Evolutionary conservation across 2,329 filamentous ascomycete species (phyloP).

Genomic region (Aureobasidium sp.): DNA sequence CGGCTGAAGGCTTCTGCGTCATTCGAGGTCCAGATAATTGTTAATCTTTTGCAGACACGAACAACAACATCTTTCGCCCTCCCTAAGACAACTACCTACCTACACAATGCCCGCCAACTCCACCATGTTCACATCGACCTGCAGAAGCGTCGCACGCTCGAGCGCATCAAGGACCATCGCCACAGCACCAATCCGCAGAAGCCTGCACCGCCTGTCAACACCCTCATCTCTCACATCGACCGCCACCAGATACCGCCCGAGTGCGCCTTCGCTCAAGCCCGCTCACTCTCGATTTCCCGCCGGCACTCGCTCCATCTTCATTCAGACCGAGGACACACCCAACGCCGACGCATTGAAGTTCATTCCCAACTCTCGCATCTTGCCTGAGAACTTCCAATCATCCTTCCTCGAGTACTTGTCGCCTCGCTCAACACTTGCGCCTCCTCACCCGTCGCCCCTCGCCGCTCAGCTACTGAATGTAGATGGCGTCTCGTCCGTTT

Average conservation of each 20-base stretch:
- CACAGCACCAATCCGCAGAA: constrained; percentile 6
- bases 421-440: constrained; percentile 78
- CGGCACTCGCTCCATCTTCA: constrained; percentile 72
- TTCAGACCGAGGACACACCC: constrained; percentile 91
- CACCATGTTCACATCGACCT: constrained; percentile 8
- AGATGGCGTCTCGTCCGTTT: constrained; percentile 89
- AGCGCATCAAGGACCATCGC: constrained; percentile 1
- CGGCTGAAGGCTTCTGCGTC: constrained; percentile 3
- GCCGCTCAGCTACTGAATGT: constrained; percentile 87
- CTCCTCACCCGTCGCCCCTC: constrained; percentile 84
- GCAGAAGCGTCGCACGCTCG: neutral
- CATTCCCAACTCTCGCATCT: constrained; percentile 77
- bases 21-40: constrained; percentile 3
- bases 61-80: neutral
- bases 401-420: constrained; percentile 88
- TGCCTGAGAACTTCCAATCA: constrained; percentile 65
- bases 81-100: neutral
- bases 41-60: neutral
- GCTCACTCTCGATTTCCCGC: neutral
- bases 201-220: constrained; percentile 10
- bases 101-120: neutral
- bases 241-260: constrained; percentile 9
- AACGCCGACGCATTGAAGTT: constrained; percentile 92
- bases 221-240: constrained; percentile 12
- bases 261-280: neutral